A percentile compares a stretch with the other conserved stretches of the same genome.
Evolutionary conservation across 148 eudicot species (phyloP).

Genomic region (Pouteria glomerata): DNA sequence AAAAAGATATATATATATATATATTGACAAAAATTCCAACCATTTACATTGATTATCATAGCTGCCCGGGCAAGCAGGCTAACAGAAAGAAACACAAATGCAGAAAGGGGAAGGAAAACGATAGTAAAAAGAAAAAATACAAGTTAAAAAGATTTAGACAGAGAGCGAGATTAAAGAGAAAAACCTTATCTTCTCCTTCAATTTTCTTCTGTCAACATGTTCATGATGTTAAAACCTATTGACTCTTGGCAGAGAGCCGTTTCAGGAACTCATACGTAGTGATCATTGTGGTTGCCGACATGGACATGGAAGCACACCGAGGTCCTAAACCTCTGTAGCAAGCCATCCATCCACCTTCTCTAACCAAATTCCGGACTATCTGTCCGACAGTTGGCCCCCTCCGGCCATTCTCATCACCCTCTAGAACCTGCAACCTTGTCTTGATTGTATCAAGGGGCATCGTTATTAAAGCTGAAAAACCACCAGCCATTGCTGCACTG

Average conservation of each 20-base stretch:
- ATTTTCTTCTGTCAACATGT: background rate
- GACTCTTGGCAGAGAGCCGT: conserved; percentile 57
- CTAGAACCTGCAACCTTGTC: conserved; percentile 63
- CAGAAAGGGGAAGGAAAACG: background rate
- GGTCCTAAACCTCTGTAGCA: conserved; percentile 70
- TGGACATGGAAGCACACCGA: conserved; percentile 70
- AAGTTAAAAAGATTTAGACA: conserved; percentile 7
- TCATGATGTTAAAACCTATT: conserved; percentile 33
- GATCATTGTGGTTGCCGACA: conserved; percentile 74
- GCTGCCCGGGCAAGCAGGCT: background rate
- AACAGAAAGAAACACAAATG: background rate
- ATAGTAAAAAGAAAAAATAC: background rate
- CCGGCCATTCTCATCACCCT: conserved; percentile 46
- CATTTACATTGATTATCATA: conserved; percentile 15
- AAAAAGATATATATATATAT: background rate
- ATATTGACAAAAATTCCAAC: conserved; percentile 6
- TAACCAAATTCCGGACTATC: conserved; percentile 48
- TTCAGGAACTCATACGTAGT: conserved; percentile 75
- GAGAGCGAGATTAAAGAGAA: background rate
- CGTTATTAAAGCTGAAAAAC: conserved; percentile 54
- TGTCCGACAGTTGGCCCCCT: conserved; percentile 47
- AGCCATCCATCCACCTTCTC: conserved; percentile 74
- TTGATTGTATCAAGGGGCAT: conserved; percentile 73
- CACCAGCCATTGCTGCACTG: conserved; percentile 69
- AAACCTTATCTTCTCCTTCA: background rate